Percentiles rank a stretch among this genome's conserved stretches.
phyloP scores from a whole-genome alignment of 2,329 filamentous ascomycete species.

The Hypoxylon sp. region DNA sequence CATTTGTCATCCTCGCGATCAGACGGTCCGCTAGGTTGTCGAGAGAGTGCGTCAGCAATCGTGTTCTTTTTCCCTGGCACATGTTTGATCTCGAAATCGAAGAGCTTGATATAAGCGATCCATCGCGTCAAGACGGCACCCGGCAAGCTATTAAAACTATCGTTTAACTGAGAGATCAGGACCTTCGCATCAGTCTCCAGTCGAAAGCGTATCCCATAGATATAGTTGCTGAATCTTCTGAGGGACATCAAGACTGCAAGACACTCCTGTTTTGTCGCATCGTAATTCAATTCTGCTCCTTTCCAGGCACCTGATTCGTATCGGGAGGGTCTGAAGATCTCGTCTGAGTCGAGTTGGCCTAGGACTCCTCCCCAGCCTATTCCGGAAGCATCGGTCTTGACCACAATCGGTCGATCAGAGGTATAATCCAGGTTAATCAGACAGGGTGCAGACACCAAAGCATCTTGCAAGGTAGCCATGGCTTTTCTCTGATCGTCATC shows the following conservation, averaged over 20 bases:
- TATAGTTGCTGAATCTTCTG: neutral
- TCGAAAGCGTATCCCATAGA: neutral
- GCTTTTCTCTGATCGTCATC: neutral
- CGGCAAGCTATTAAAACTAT: neutral
- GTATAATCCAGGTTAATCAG: neutral
- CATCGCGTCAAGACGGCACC: neutral
- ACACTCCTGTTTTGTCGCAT: neutral
- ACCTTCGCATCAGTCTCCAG: neutral
- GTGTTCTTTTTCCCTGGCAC: neutral
- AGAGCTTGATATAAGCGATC: neutral
- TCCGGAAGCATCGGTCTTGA: neutral
- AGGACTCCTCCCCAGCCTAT: neutral
- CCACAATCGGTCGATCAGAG: neutral
- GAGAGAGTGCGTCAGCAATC: neutral
- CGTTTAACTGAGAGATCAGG: neutral
- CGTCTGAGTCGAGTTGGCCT: neutral
- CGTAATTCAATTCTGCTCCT: neutral
- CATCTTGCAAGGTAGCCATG: neutral
- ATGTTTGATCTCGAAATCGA: neutral
- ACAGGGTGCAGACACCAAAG: neutral
- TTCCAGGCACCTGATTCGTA: constrained; percentile 1
- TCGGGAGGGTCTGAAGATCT: neutral
- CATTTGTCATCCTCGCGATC: neutral
- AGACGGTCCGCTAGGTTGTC: neutral
- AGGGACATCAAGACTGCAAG: neutral